phyloP scores from a whole-genome alignment of 352 stramenopile species.

The Phytophthora pistaciae region DNA sequence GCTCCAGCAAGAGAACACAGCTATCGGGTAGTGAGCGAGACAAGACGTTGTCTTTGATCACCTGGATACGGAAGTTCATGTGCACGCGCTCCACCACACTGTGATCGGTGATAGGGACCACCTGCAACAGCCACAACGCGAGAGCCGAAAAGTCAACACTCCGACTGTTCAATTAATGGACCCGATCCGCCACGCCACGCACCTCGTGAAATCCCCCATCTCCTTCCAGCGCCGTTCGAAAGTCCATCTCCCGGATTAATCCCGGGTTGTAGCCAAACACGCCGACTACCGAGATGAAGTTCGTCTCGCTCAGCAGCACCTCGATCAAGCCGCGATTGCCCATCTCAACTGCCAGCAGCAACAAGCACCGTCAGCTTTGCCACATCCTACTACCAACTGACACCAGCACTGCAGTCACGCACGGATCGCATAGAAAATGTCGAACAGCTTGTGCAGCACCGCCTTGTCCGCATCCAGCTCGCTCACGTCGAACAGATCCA shows the following conservation, averaged over 20 bases:
- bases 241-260: slow-evolving; percentile 81
- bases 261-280: slow-evolving; percentile 85
- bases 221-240: slow-evolving; percentile 70
- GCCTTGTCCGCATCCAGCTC: slow-evolving; percentile 70
- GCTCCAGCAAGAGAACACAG: slow-evolving; percentile 80
- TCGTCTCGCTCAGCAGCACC: slow-evolving; percentile 73
- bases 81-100: slow-evolving; percentile 77
- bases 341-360: slow-evolving; percentile 65
- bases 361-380: slow-evolving; percentile 1
- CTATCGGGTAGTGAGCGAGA: slow-evolving; percentile 80
- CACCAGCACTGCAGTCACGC: slow-evolving; percentile 6
- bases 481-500: slow-evolving; percentile 79
- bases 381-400: slow-evolving; percentile 1
- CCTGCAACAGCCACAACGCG: slow-evolving; percentile 36
- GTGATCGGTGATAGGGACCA: slow-evolving; percentile 75
- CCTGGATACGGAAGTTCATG: slow-evolving; percentile 89
- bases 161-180: neutral
- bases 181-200: slow-evolving; percentile 1
- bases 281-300: slow-evolving; percentile 86
- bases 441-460: slow-evolving; percentile 73
- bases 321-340: slow-evolving; percentile 76
- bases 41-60: slow-evolving; percentile 90
- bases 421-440: slow-evolving; percentile 82
- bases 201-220: slow-evolving; percentile 76
- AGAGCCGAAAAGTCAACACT: slow-evolving; percentile 4